Percentiles rank a stretch among this genome's conserved stretches.
Evolutionary conservation across 192 early-diverging fungal genomes (phyloP).

Genomic region (Mortierella hygrophila): DNA sequence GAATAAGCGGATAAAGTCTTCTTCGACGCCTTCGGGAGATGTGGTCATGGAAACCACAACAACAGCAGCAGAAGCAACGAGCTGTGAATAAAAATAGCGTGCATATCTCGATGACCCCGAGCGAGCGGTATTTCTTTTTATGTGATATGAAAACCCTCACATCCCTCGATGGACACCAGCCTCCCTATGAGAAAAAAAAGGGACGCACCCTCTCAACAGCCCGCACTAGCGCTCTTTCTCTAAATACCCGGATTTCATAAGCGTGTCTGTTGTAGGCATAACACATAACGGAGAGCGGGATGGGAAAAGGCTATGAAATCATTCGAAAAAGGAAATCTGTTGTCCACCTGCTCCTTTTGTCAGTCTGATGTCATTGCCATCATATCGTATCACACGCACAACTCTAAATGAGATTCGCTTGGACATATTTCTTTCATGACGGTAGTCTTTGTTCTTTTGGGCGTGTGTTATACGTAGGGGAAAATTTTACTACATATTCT

Average conservation of each 20-base stretch:
- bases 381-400: neutral
- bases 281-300: neutral
- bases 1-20: neutral
- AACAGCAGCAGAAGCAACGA: neutral
- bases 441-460: too few relatives aligned
- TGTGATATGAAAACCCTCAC: neutral
- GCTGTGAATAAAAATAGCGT: neutral
- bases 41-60: neutral
- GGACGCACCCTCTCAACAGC: neutral
- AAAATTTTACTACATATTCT: neutral
- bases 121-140: neutral
- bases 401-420: neutral
- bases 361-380: neutral
- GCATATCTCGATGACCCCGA: neutral
- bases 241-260: neutral
- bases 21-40: neutral
- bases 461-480: too few relatives aligned
- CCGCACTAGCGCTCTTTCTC: neutral
- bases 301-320: neutral
- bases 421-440: too few relatives aligned
- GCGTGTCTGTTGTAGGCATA: neutral
- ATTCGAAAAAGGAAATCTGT: neutral
- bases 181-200: neutral
- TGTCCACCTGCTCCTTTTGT: conserved; percentile 4
- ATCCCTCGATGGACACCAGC: neutral